Evolutionary conservation across 805 yeast genomes (phyloP).

Genomic region (Komagataella ulmi): DNA sequence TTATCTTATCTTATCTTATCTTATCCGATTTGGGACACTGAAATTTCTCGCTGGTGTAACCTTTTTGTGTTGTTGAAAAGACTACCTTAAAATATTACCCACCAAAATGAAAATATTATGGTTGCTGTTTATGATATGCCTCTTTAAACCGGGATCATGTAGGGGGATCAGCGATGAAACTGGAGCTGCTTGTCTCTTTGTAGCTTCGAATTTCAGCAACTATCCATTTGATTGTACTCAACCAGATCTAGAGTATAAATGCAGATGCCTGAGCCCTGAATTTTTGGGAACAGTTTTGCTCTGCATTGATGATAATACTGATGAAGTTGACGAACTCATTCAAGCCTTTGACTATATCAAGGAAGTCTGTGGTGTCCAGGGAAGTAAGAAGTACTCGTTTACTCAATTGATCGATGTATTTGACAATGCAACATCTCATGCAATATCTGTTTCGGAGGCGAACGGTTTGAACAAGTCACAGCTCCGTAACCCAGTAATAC

Average conservation of each 20-base stretch:
- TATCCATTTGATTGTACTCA: neutral
- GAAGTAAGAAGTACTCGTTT: neutral
- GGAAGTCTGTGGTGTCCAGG: neutral
- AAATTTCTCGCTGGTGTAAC: neutral
- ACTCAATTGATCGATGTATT: neutral
- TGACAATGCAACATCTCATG: neutral
- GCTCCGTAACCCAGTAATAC: neutral
- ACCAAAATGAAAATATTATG: neutral
- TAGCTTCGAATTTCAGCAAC: neutral
- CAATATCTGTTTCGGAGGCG: neutral
- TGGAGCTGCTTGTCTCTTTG: neutral
- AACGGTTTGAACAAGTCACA: neutral
- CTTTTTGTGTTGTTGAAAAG: neutral
- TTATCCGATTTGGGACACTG: neutral
- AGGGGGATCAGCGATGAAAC: neutral
- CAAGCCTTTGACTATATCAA: neutral
- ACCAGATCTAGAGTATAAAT: neutral
- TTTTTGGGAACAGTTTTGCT: constrained; percentile 1
- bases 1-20: neutral
- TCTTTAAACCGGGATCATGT: neutral
- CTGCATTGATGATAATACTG: neutral
- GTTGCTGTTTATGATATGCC: neutral
- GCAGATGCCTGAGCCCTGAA: neutral
- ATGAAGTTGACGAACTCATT: neutral
- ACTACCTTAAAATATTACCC: neutral